Evolutionary conservation across 495 filamentous ascomycete species (phyloP).

Genomic region (Penicillium chermesinum): DNA sequence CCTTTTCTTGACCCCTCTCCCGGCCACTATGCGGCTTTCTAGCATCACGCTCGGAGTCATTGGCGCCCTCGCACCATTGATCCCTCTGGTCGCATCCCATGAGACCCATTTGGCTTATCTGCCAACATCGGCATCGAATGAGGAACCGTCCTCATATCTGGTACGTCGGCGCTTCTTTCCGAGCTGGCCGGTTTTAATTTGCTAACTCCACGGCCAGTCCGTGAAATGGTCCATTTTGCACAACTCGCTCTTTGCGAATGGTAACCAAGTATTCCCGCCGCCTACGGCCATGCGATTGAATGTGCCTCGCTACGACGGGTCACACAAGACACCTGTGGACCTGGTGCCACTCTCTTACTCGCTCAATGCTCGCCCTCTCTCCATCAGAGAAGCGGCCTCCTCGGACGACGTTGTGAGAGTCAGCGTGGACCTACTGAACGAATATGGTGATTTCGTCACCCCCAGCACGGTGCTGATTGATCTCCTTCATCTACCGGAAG

Average conservation of each 20-base stretch:
- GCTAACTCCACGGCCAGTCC: constrained; percentile 18
- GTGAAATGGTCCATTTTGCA: constrained; percentile 36
- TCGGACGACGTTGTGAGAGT: constrained; percentile 23
- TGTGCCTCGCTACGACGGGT: constrained; percentile 18
- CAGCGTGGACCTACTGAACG: constrained; percentile 23
- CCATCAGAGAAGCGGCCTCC: constrained; percentile 11
- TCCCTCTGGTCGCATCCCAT: constrained; percentile 17
- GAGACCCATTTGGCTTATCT: constrained; percentile 24
- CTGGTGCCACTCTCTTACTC: constrained; percentile 18
- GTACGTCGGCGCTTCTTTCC: constrained; percentile 10
- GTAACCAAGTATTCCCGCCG: constrained; percentile 40
- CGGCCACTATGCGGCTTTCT: constrained; percentile 18
- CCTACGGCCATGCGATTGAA: constrained; percentile 28
- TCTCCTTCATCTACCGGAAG: constrained; percentile 14
- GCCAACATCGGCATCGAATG: constrained; percentile 12
- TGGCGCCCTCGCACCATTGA: constrained; percentile 13
- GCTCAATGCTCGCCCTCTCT: constrained; percentile 23
- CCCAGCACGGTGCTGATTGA: constrained; percentile 16
- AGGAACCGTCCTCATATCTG: constrained; percentile 17
- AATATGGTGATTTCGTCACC: constrained; percentile 18
- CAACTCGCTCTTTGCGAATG: constrained; percentile 40
- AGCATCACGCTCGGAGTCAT: constrained; percentile 11
- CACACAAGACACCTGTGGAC: background rate
- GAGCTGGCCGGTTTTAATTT: background rate
- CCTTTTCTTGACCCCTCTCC: background rate